phyloP scores from a whole-genome alignment of 179 eudicot species.

The Heliamphora pulchella region DNA sequence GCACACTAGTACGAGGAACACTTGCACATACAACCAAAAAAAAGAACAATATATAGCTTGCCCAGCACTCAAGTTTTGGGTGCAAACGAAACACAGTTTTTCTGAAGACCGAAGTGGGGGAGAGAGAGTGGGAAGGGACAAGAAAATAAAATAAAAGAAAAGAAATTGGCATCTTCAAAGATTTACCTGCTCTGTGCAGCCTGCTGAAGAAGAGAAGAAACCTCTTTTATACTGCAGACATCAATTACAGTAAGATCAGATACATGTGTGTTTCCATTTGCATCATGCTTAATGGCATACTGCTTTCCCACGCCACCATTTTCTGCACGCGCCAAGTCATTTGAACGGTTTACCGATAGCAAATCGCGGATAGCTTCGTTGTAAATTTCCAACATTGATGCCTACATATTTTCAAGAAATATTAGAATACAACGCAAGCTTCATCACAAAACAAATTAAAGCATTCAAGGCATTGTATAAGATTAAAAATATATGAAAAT shows the following conservation, averaged over 20 bases:
- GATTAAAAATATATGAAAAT: not conserved
- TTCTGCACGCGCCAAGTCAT: conserved; percentile 45
- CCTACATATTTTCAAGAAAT: conserved; percentile 28
- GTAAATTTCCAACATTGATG: conserved; percentile 74
- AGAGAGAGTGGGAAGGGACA: not conserved
- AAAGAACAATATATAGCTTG: not conserved
- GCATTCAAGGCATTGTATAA: not conserved
- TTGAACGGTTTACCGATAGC: conserved; percentile 41
- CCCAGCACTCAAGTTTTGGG: not conserved
- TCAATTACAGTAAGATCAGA: conserved; percentile 72
- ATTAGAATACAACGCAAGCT: not conserved
- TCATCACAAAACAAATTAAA: not conserved
- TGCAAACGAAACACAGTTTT: not conserved
- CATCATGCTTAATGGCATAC: conserved; percentile 57
- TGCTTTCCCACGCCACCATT: conserved; percentile 52
- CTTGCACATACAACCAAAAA: not conserved
- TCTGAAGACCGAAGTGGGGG: not conserved
- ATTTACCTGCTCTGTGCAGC: conserved; percentile 61
- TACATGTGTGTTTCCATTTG: conserved; percentile 60
- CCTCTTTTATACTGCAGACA: conserved; percentile 64
- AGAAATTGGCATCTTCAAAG: not conserved
- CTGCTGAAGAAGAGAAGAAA: conserved; percentile 55
- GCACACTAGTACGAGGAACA: not conserved
- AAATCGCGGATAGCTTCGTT: conserved; percentile 71
- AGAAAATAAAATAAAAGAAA: not conserved